Conservation (phyloP, 331 rosid genomes). For the Saraca asoca region DNA sequence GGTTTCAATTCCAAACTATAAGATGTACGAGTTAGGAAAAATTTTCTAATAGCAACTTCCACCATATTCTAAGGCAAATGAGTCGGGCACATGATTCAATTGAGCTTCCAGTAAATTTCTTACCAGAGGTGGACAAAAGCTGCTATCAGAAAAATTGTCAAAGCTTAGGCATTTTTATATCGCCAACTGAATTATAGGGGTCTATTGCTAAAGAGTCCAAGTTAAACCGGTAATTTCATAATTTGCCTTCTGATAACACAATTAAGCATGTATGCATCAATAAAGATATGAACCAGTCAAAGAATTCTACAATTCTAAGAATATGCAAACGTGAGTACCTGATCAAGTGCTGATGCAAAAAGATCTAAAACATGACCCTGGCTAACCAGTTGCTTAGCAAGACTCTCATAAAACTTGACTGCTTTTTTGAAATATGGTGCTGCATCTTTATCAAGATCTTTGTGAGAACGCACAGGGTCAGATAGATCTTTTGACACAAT, state of each 20-base stretch:
- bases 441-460: conserved; percentile 94
- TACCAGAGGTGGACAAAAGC: background rate
- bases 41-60: too few relatives aligned
- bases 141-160: background rate
- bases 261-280: background rate
- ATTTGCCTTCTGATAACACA: background rate
- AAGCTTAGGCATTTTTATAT: background rate
- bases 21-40: background rate
- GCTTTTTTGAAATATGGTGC: conserved; percentile 92
- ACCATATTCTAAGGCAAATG: background rate
- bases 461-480: conserved; percentile 93
- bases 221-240: background rate
- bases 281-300: background rate
- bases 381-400: conserved; percentile 85
- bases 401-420: conserved; percentile 76
- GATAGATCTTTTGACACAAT: conserved; percentile 87
- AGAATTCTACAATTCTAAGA: conserved; percentile 17
- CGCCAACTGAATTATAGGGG: background rate
- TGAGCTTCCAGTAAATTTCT: too few relatives aligned
- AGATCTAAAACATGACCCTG: conserved; percentile 95
- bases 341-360: conserved; percentile 99
- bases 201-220: background rate
- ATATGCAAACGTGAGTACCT: conserved; percentile 54
- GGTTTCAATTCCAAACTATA: too few relatives aligned
- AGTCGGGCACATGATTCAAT: background rate